Percentiles rank a stretch among this genome's conserved stretches.
Conservation (phyloP, 148 eudicot species). For the Agrostemma githago region DNA sequence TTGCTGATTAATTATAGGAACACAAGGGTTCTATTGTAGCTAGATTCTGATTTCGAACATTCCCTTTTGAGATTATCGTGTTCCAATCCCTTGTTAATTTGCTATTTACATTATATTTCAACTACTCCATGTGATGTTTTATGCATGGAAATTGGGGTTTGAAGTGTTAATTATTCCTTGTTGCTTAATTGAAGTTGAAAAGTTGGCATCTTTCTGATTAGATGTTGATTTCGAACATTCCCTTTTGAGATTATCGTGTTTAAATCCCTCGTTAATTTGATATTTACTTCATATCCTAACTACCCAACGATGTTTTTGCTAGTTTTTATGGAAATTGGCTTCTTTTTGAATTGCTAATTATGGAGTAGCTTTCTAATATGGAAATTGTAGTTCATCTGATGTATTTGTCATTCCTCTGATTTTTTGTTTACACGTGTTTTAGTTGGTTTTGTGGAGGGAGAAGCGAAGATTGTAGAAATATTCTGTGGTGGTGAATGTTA, state of each 20-base stretch:
- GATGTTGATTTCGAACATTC: neutral
- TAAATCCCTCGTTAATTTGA: neutral
- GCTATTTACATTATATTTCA: neutral
- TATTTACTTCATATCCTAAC: neutral
- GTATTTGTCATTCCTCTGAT: neutral
- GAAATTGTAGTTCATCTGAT: neutral
- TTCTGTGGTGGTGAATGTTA: constrained; percentile 2
- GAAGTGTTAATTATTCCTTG: neutral
- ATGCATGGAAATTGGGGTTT: no score
- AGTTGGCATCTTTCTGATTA: neutral
- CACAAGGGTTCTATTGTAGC: neutral
- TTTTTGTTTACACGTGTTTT: neutral
- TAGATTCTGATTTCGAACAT: neutral
- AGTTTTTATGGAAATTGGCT: constrained; percentile 3
- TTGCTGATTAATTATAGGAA: neutral
- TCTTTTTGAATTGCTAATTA: neutral
- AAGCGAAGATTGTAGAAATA: neutral
- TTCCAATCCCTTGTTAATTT: neutral
- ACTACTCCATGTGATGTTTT: neutral
- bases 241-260: neutral
- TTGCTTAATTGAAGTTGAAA: neutral
- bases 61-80: neutral
- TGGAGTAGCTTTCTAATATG: neutral
- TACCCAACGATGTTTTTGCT: neutral
- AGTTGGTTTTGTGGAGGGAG: neutral